These are phyloP conservation scores for Zygosaccharomyces pseudobailii DNA, from an alignment of 1,139 yeast genomes.

Conservation along the genomic window DNA sequence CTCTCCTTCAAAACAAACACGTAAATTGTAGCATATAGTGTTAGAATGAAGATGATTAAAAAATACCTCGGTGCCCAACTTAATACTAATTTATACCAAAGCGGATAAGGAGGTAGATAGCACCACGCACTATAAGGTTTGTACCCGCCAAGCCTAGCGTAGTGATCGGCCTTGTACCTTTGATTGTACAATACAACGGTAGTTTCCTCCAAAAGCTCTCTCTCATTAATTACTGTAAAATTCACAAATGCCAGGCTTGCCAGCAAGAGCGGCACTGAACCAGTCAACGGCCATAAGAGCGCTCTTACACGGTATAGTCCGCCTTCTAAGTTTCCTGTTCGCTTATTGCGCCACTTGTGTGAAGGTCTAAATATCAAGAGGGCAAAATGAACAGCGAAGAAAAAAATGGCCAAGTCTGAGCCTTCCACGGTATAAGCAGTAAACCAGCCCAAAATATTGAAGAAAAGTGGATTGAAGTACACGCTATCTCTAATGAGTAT, in stretches of 20 bases:
- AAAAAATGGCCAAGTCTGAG: constrained; percentile 77
- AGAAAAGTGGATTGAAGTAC: constrained; percentile 51
- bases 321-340: constrained; percentile 53
- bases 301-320: constrained; percentile 63
- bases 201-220: constrained; percentile 13
- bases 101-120: constrained; percentile 67
- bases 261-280: constrained; percentile 59
- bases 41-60: constrained; percentile 57
- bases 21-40: constrained; percentile 68
- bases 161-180: constrained; percentile 17
- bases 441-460: constrained; percentile 78
- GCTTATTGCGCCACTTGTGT: constrained; percentile 42
- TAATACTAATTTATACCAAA: constrained; percentile 69
- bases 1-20: constrained; percentile 64
- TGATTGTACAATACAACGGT: constrained; percentile 26
- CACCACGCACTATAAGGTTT: constrained; percentile 71
- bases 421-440: constrained; percentile 83
- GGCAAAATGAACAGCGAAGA: constrained; percentile 81
- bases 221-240: constrained; percentile 18
- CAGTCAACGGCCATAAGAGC: constrained; percentile 54
- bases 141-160: constrained; percentile 45
- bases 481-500: constrained; percentile 45
- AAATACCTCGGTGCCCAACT: constrained; percentile 82
- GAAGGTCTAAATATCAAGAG: constrained; percentile 65
- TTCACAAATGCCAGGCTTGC: constrained; percentile 72